phyloP scores from a whole-genome alignment of 768 basidiomycete genomes.

The Solioccasus polychromus region DNA sequence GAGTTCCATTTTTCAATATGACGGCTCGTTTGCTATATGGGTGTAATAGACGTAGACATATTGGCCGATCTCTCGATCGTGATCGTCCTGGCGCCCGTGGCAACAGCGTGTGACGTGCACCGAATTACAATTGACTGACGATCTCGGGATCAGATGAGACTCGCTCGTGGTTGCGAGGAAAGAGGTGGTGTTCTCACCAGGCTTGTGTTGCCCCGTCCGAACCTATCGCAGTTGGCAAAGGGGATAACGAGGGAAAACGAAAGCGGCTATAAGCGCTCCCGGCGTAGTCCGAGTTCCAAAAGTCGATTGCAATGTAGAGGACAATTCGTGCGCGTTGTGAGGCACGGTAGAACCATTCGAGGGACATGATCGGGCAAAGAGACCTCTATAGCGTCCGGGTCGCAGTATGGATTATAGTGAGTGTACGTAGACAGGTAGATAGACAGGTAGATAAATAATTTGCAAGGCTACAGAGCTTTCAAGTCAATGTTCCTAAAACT shows the following conservation, averaged over 20 bases:
- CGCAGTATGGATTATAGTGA: constrained; percentile 16
- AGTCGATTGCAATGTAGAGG: neutral
- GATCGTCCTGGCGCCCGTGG: constrained; percentile 14
- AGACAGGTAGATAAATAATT: neutral
- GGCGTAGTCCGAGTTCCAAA: too few relatives aligned
- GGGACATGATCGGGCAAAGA: neutral
- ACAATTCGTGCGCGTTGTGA: constrained; percentile 1
- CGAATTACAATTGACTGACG: neutral
- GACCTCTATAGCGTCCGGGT: constrained; percentile 3
- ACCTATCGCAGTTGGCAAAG: neutral
- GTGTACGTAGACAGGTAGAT: neutral
- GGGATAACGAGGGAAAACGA: neutral
- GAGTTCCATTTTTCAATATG: neutral
- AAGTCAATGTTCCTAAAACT: constrained; percentile 17
- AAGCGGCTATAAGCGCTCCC: too few relatives aligned
- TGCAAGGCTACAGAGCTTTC: too few relatives aligned
- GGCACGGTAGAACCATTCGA: too few relatives aligned
- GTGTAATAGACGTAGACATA: constrained; percentile 6
- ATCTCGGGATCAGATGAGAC: neutral
- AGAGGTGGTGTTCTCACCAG: too few relatives aligned
- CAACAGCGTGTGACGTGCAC: neutral
- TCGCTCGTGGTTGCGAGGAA: neutral
- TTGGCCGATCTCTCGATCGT: constrained; percentile 16
- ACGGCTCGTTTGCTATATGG: constrained; percentile 2
- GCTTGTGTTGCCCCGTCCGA: too few relatives aligned